phyloP scores from a whole-genome alignment of 1,284 basidiomycete species.

The Ustilago tritici region DNA sequence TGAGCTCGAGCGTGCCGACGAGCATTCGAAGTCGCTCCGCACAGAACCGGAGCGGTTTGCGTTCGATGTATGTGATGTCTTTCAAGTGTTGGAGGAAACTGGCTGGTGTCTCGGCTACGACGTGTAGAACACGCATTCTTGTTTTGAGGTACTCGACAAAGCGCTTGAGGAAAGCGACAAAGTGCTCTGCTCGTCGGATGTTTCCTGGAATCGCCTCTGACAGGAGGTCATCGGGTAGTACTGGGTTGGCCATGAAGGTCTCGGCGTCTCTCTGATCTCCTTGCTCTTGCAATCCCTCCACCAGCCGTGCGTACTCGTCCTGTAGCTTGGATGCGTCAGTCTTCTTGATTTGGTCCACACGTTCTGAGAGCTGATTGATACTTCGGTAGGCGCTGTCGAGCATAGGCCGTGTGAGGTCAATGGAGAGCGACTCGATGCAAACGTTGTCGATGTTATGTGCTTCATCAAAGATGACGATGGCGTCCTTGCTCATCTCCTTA shows the following conservation, averaged over 20 bases:
- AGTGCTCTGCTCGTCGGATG: constrained; percentile 98
- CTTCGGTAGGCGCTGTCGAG: constrained; percentile 93
- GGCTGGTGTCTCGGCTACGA: constrained; percentile 98
- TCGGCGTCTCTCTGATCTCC: constrained; percentile 78
- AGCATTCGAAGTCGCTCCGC: constrained; percentile 94
- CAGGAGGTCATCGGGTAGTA: constrained; percentile 92
- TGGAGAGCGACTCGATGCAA: constrained; percentile 97
- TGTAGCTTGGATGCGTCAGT: constrained; percentile 94
- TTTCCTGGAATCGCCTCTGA: constrained; percentile 97
- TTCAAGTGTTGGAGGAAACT: constrained; percentile 98
- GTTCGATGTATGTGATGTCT: constrained; percentile 98
- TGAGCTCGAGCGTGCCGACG: constrained; percentile 91
- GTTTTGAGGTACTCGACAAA: constrained; percentile 99
- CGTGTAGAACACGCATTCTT: constrained; percentile 96
- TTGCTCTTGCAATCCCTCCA: constrained; percentile 85
- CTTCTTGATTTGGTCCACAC: constrained; percentile 96
- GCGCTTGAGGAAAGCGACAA: constrained; percentile 96
- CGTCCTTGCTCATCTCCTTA: constrained; percentile 95
- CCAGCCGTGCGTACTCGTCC: constrained; percentile 96
- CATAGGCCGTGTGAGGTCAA: constrained; percentile 98
- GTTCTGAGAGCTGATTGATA: constrained; percentile 86
- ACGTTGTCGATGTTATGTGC: constrained; percentile 99
- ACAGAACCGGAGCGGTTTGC: constrained; percentile 94
- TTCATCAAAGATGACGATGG: constrained; percentile 99
- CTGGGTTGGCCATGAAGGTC: constrained; percentile 85